A percentile compares a stretch with the other conserved stretches of the same genome.
phyloP scores from a whole-genome alignment of 352 stramenopile species.

The Globisporangium lucens region DNA sequence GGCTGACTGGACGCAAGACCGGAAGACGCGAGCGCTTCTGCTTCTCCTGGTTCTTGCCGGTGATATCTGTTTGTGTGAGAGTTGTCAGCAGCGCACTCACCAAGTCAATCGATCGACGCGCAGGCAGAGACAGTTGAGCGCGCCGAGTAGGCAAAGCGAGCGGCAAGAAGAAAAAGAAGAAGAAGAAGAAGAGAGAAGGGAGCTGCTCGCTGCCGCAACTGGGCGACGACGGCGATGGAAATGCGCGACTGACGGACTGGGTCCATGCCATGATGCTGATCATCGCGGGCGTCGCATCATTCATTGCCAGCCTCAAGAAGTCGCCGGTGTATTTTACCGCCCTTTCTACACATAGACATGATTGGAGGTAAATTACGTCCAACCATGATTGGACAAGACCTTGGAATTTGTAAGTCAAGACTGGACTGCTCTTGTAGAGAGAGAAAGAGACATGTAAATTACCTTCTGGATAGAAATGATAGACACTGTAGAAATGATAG shows the following conservation, averaged over 20 bases:
- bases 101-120: not conserved
- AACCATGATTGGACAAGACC: not conserved
- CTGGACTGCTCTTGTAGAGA: not conserved
- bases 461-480: conserved; percentile 6
- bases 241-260: not conserved
- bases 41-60: too few relatives aligned
- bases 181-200: not conserved
- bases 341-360: not conserved
- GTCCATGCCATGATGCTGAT: not conserved
- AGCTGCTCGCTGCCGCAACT: conserved; percentile 3
- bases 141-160: not conserved
- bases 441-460: conserved; percentile 5
- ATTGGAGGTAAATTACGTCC: not conserved
- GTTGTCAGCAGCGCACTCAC: not conserved
- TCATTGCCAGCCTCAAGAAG: too few relatives aligned
- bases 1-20: not conserved
- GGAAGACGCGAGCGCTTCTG: not conserved
- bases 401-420: not conserved
- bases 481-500: conserved; percentile 2
- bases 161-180: not conserved
- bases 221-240: not conserved
- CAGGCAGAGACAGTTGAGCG: not conserved
- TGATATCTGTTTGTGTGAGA: not conserved
- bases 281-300: not conserved
- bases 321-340: not conserved